A percentile compares a stretch with the other conserved stretches of the same genome.
These are phyloP conservation scores for Gaeumannomyces tritici DNA, from an alignment of 2,329 filamentous ascomycete genomes.

Conservation along the genomic window DNA sequence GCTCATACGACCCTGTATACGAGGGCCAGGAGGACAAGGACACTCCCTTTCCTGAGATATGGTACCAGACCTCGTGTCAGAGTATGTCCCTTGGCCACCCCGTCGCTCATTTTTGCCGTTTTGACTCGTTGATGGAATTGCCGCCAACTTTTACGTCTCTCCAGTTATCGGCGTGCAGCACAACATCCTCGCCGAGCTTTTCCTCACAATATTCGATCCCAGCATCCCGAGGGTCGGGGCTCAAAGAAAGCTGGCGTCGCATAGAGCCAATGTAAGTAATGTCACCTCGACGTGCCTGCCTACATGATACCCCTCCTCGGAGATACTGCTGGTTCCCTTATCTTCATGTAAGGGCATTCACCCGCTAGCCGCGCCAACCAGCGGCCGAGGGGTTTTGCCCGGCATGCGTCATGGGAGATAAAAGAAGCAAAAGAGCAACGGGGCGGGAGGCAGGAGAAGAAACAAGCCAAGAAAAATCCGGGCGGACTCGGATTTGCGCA, in stretches of 20 bases:
- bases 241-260: slow-evolving; percentile 25
- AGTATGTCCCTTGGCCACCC: slow-evolving; percentile 20
- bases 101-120: background rate
- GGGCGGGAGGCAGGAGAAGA: background rate
- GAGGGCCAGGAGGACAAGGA: slow-evolving; percentile 24
- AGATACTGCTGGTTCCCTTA: background rate
- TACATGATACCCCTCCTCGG: background rate
- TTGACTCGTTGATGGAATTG: background rate
- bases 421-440: background rate
- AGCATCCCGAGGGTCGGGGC: slow-evolving; percentile 38
- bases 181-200: slow-evolving; percentile 45
- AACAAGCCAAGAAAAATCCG: background rate
- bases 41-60: slow-evolving; percentile 46
- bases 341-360: background rate
- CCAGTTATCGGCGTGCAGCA: slow-evolving; percentile 50
- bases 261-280: slow-evolving; percentile 26
- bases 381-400: background rate
- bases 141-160: background rate
- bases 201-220: slow-evolving; percentile 47
- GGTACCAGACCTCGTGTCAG: slow-evolving; percentile 46
- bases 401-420: background rate
- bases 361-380: slow-evolving; percentile 4
- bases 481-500: background rate
- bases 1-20: slow-evolving; percentile 46
- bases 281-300: background rate